A percentile compares a stretch with the other conserved stretches of the same genome.
Conservation (phyloP, 306 rosid species). For the Abrus precatorius region DNA sequence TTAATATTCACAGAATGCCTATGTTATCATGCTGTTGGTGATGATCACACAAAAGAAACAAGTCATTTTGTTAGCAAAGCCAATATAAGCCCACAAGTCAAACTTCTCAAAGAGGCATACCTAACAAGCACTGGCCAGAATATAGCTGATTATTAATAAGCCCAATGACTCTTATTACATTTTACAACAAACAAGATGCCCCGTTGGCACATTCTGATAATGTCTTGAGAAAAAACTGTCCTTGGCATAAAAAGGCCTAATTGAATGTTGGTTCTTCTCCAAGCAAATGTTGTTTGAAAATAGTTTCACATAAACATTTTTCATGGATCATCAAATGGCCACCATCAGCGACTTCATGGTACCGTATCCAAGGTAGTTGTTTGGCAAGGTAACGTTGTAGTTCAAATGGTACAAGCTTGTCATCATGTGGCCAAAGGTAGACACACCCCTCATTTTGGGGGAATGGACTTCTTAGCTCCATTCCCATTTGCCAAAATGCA, state of each 20-base stretch:
- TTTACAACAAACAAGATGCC: background rate
- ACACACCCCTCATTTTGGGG: conserved; percentile 36
- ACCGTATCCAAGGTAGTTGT: conserved; percentile 56
- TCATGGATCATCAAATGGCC: conserved; percentile 53
- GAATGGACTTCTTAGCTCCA: conserved; percentile 45
- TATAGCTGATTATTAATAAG: too few species aligned
- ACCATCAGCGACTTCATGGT: conserved; percentile 52
- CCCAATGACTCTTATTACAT: too few species aligned
- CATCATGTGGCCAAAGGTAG: conserved; percentile 50
- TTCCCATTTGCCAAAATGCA: conserved; percentile 57
- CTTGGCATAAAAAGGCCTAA: background rate
- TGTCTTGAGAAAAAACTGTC: background rate
- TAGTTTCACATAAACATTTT: conserved; percentile 42
- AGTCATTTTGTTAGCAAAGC: too few species aligned
- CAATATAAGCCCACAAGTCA: too few species aligned
- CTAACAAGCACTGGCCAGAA: too few species aligned
- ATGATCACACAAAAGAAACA: too few species aligned
- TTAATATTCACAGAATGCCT: too few species aligned
- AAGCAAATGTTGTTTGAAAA: conserved; percentile 49
- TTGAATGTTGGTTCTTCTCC: conserved; percentile 41
- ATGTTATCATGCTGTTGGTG: too few species aligned
- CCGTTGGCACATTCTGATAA: background rate
- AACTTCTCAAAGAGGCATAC: too few species aligned
- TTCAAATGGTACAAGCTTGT: conserved; percentile 51
- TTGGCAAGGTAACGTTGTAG: conserved; percentile 45